Base-by-base conservation (phyloP, 257 asterid species). In the Solanum boliviense region DNA sequence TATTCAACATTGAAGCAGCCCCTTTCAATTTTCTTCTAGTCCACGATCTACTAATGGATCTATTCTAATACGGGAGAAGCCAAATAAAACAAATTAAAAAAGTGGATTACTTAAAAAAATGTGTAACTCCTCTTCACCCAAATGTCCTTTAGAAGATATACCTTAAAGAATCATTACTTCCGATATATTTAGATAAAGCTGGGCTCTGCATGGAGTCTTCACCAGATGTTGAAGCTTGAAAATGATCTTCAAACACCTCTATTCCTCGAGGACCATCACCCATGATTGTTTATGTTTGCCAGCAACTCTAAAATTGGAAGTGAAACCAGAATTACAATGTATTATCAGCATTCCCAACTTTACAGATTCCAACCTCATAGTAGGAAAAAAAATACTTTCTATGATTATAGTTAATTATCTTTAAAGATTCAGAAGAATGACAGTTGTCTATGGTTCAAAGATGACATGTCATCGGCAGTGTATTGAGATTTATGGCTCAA, bases 201-300 rank as follows among this genome's bases (percentile, higher is more conserved):
- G 87, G 93, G 88, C 88, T 90, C 68, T 91, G 88, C 87, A 67
- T 73, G 75, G 93, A 85, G 86, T 86, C 92, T 52, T 92, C 88
- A 87, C 87, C 86, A 88, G 99, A 94, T 74, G 94, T 90, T 76
- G 97, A 90, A 62, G 92, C 92, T 88, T 87, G 91, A 90, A 94
- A 96, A 91, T 96, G 93, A 88, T 94, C 95, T 5, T 91, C 92
- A 82, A 91, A 89, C 35, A 93, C 87, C 89, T 93, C 92, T 89
- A 95, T 90, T 74, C 96, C 98, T 88, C 90, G 93, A 89, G 98
- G 98, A 91, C 96, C 97, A 93, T 96, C 98, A 90, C 96, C 99
- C 85, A 94, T 95, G 90, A 89, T 41, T 92, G 91, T 86, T 88
- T 44, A 89, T 67, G 84, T 90, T 86, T 87, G 81, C 91, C 82